These are phyloP conservation scores for Aspergillus coremiiformis DNA, from an alignment of 495 filamentous ascomycete species.

Conservation along the genomic window DNA sequence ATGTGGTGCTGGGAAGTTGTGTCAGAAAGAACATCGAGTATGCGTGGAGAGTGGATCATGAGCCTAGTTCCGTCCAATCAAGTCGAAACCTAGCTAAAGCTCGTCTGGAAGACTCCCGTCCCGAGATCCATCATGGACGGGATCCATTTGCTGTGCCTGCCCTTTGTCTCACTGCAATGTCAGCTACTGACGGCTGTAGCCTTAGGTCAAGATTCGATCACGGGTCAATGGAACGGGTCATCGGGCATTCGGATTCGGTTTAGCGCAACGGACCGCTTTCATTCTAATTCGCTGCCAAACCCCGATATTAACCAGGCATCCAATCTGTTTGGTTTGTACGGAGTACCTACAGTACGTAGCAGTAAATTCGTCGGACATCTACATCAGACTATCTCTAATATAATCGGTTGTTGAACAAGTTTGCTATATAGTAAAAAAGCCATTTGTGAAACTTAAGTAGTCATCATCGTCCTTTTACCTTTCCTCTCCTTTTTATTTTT, in stretches of 20 bases:
- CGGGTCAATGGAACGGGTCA: not conserved
- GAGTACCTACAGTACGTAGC: too few relatives aligned
- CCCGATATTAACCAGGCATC: not conserved
- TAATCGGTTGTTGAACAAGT: not conserved
- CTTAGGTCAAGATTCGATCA: slow-evolving; percentile 2
- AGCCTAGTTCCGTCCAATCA: not conserved
- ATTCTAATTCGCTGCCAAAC: slow-evolving; percentile 4
- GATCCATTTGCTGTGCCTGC: too few relatives aligned
- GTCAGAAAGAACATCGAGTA: not conserved
- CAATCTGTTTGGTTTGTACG: not conserved
- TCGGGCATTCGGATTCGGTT: not conserved
- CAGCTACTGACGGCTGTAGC: not conserved
- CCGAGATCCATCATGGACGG: slow-evolving; percentile 2
- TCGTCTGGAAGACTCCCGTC: not conserved
- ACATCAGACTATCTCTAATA: not conserved
- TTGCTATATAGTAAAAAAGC: not conserved
- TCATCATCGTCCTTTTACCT: not conserved
- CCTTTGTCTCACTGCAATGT: not conserved
- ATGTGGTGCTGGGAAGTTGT: not conserved
- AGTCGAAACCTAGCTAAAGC: not conserved
- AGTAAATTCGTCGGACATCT: not conserved
- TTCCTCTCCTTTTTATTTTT: not conserved
- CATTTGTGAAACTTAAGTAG: not conserved
- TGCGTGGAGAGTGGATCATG: not conserved
- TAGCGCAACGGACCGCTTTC: not conserved